Evolutionary conservation across 1,284 basidiomycete species (phyloP).

Genomic region (Fistulina hepatica): DNA sequence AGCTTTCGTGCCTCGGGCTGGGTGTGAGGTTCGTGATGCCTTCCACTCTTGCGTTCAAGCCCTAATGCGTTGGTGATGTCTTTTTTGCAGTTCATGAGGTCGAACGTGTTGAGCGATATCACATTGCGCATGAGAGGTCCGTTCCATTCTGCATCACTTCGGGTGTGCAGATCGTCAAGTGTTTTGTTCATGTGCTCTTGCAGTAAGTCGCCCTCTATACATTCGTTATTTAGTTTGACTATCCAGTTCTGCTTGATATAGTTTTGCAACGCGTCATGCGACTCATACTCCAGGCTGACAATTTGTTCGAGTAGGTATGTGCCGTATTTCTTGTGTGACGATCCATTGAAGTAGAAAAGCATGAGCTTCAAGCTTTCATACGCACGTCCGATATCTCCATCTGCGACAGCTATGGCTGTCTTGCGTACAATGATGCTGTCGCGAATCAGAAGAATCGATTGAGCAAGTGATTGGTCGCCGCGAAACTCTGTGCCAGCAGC

Average conservation of each 20-base stretch:
- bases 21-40: not conserved
- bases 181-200: not conserved
- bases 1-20: not conserved
- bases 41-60: not conserved
- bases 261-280: not conserved
- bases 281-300: slow-evolving; percentile 7
- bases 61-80: not conserved
- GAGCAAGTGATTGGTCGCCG: slow-evolving; percentile 14
- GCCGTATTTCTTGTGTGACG: slow-evolving; percentile 9
- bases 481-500: not conserved
- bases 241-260: not conserved
- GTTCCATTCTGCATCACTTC: no score
- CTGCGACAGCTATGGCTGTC: not conserved
- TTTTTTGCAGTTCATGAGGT: not conserved
- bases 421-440: slow-evolving; percentile 11
- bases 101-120: not conserved
- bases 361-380: not conserved
- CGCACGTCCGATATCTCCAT: not conserved
- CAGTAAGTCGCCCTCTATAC: not conserved
- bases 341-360: slow-evolving; percentile 10
- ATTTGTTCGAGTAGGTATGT: slow-evolving; percentile 10
- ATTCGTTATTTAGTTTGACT: not conserved
- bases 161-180: no score
- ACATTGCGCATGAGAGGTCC: not conserved
- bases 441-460: slow-evolving; percentile 11